phyloP scores from a whole-genome alignment of 1,284 basidiomycete genomes.

The Pascua guehoae region DNA sequence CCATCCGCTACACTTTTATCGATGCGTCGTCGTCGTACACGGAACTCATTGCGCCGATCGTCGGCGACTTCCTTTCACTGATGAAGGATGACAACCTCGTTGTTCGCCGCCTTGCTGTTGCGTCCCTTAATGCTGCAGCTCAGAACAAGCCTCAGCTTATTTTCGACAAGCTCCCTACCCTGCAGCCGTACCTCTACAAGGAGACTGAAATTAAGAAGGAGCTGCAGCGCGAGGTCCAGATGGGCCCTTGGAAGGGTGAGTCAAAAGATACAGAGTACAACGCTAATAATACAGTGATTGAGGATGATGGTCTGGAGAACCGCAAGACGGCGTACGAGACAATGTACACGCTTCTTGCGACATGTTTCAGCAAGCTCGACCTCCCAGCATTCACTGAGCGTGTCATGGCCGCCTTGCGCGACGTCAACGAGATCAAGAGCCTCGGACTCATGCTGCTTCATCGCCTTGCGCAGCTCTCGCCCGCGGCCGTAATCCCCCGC shows the following conservation, averaged over 20 bases:
- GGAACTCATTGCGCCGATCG: conserved; percentile 75
- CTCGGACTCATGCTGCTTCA: conserved; percentile 93
- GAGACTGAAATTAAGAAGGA: conserved; percentile 77
- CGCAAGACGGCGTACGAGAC: conserved; percentile 95
- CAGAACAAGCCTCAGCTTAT: conserved; percentile 91
- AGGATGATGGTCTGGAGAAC: conserved; percentile 50
- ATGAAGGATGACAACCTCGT: conserved; percentile 81
- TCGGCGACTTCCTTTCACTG: conserved; percentile 84
- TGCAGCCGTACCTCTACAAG: conserved; percentile 79
- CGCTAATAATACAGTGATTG: conserved; percentile 28
- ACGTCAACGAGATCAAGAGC: conserved; percentile 96
- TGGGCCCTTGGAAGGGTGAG: conserved; percentile 92
- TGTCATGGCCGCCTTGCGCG: conserved; percentile 76
- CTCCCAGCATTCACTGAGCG: conserved; percentile 76
- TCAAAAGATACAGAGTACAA: conserved; percentile 1
- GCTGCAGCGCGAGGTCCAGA: conserved; percentile 85
- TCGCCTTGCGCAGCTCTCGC: conserved; percentile 79
- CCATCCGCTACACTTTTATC: conserved; percentile 91
- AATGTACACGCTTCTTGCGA: conserved; percentile 90
- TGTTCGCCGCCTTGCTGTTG: conserved; percentile 79
- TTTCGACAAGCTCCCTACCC: conserved; percentile 68
- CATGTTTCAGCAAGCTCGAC: conserved; percentile 79
- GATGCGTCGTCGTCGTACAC: conserved; percentile 76
- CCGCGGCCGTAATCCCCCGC: conserved; percentile 72
- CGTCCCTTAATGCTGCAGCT: conserved; percentile 86